Evolutionary conservation across 495 filamentous ascomycete species (phyloP).

Genomic region (Aspergillus olivimuriae): DNA sequence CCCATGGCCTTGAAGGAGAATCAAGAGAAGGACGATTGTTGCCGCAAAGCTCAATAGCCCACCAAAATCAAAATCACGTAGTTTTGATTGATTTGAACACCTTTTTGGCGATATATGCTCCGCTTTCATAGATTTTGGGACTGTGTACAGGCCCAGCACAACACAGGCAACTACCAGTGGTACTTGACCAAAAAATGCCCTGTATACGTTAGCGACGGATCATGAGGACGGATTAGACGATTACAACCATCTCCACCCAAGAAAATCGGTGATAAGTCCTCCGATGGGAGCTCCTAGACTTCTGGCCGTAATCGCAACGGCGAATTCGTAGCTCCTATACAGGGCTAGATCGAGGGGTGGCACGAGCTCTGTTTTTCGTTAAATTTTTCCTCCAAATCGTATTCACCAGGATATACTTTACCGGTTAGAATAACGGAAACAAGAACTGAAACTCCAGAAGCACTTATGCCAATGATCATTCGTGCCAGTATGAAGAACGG

Average conservation of each 20-base stretch:
- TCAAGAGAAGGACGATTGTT: slow-evolving; percentile 9
- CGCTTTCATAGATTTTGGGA: slow-evolving; percentile 9
- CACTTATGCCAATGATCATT: too few species aligned
- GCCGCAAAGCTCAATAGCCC: slow-evolving; percentile 12
- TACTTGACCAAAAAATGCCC: slow-evolving; percentile 27
- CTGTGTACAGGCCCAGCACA: slow-evolving; percentile 10
- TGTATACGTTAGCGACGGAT: slow-evolving; percentile 1
- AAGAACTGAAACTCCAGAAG: slow-evolving; percentile 16
- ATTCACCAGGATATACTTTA: not conserved
- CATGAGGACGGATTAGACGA: not conserved
- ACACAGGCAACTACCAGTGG: slow-evolving; percentile 18
- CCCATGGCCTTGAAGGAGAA: slow-evolving; percentile 6
- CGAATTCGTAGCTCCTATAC: slow-evolving; percentile 22
- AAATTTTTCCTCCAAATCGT: not conserved
- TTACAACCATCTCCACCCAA: slow-evolving; percentile 31
- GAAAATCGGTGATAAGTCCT: slow-evolving; percentile 17
- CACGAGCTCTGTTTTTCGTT: slow-evolving; percentile 16
- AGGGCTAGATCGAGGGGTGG: slow-evolving; percentile 19
- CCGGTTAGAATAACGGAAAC: slow-evolving; percentile 25
- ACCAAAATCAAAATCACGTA: slow-evolving; percentile 15
- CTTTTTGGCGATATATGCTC: not conserved
- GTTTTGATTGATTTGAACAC: not conserved
- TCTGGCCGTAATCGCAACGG: slow-evolving; percentile 18
- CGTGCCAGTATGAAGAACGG: too few species aligned
- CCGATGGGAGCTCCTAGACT: slow-evolving; percentile 23